Percentiles rank a stretch among this genome's conserved stretches.
These are phyloP conservation scores for Albifimbria verrucaria DNA, from an alignment of 2,329 filamentous ascomycete genomes.

Conservation along the genomic window DNA sequence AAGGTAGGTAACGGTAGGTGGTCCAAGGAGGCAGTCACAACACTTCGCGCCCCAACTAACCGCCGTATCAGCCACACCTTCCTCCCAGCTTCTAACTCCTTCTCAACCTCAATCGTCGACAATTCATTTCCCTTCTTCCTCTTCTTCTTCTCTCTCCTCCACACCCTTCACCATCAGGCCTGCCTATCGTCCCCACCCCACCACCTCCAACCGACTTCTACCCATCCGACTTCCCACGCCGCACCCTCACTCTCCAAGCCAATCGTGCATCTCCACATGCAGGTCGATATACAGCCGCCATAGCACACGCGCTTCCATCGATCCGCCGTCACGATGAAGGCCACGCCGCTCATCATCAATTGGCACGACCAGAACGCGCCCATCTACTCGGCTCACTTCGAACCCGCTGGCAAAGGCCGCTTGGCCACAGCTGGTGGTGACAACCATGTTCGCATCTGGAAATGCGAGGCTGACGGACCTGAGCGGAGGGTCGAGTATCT, in stretches of 20 bases:
- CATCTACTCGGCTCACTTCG: conserved; percentile 96
- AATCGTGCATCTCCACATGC: conserved; percentile 24
- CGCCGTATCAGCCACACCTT: background rate
- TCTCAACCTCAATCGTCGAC: background rate
- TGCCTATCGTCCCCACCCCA: conserved; percentile 4
- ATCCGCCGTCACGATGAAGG: conserved; percentile 71
- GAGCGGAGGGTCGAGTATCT: conserved; percentile 89
- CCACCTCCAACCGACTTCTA: conserved; percentile 9
- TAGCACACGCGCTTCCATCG: conserved; percentile 13
- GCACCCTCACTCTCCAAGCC: too few relatives aligned
- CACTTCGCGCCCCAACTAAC: background rate
- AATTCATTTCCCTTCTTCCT: background rate
- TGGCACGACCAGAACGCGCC: conserved; percentile 98
- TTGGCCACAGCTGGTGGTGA: conserved; percentile 93
- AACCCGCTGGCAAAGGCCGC: conserved; percentile 85
- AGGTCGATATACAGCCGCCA: conserved; percentile 20
- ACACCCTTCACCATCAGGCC: conserved; percentile 2
- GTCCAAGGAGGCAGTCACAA: too few relatives aligned
- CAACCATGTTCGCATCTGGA: conserved; percentile 96
- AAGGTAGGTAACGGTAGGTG: too few relatives aligned
- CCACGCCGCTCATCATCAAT: conserved; percentile 91
- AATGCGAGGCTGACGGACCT: conserved; percentile 78
- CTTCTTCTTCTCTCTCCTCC: background rate
- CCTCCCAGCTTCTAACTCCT: background rate
- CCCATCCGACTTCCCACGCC: too few relatives aligned